phyloP scores from a whole-genome alignment of 805 yeast species.

The Saccharomycopsis sp. region DNA sequence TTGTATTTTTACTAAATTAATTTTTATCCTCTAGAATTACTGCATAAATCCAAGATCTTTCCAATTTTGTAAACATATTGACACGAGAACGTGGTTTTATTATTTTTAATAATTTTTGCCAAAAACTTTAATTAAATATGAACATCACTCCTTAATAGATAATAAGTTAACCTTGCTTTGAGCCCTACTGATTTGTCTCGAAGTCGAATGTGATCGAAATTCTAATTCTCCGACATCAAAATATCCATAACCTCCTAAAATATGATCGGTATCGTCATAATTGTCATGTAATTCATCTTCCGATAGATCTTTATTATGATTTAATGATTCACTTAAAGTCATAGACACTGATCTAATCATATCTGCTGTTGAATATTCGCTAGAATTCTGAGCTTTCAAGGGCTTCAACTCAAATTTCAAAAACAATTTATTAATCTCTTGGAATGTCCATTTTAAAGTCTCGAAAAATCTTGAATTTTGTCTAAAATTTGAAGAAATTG shows the following conservation, averaged over 20 bases:
- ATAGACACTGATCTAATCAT: constrained; percentile 15
- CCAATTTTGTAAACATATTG: background rate
- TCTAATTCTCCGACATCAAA: constrained; percentile 63
- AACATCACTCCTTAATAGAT: background rate
- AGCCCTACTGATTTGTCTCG: constrained; percentile 15
- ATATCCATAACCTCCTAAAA: constrained; percentile 71
- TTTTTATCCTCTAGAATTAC: background rate
- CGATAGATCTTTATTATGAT: background rate
- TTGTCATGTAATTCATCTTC: background rate
- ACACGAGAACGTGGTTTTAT: background rate
- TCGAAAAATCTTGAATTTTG: constrained; percentile 73
- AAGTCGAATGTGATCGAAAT: constrained; percentile 35
- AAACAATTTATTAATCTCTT: constrained; percentile 45
- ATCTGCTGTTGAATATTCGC: constrained; percentile 6
- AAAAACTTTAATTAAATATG: background rate
- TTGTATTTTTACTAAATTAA: background rate
- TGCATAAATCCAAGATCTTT: background rate
- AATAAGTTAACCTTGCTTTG: constrained; percentile 10
- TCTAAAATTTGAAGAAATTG: constrained; percentile 77
- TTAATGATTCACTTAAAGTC: constrained; percentile 12
- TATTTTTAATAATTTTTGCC: background rate
- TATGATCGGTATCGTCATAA: constrained; percentile 14
- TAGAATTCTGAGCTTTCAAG: no score
- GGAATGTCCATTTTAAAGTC: constrained; percentile 59
- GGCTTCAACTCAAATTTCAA: constrained; percentile 18